Evolutionary conservation across 1,139 yeast genomes (phyloP).

Genomic region (Taphrina flavorubra): DNA sequence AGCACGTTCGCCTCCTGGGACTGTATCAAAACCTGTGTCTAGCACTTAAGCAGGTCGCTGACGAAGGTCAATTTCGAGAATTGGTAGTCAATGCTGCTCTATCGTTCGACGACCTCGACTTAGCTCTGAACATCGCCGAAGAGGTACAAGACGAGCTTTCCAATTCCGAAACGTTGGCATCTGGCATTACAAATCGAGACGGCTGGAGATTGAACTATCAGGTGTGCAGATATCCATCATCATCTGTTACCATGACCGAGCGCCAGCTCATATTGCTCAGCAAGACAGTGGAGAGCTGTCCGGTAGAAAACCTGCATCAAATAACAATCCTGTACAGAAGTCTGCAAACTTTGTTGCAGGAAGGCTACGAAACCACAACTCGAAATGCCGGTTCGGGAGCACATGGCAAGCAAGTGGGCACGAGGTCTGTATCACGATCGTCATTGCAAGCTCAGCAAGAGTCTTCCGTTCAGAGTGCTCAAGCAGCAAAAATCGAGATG

Average conservation of each 20-base stretch:
- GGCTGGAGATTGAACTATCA: constrained; percentile 33
- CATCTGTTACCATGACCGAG: background rate
- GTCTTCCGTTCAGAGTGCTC: background rate
- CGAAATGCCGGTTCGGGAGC: background rate
- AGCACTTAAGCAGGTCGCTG: background rate
- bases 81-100: constrained; percentile 34
- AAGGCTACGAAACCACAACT: background rate
- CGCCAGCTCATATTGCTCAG: constrained; percentile 16
- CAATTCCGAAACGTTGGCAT: background rate
- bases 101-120: constrained; percentile 23
- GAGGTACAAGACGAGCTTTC: background rate
- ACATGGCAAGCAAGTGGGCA: background rate
- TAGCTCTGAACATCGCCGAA: constrained; percentile 22
- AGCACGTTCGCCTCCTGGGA: constrained; percentile 21
- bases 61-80: constrained; percentile 11
- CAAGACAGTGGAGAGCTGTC: constrained; percentile 14
- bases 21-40: constrained; percentile 26
- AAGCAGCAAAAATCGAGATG: constrained; percentile 26
- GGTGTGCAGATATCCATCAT: constrained; percentile 31
- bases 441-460: background rate
- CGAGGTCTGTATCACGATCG: background rate
- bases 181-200: background rate
- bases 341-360: background rate
- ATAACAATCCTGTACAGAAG: background rate
- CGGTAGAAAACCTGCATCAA: constrained; percentile 15